Conservation (phyloP, 2,329 filamentous ascomycete genomes). For the Metarhizium humberi region DNA sequence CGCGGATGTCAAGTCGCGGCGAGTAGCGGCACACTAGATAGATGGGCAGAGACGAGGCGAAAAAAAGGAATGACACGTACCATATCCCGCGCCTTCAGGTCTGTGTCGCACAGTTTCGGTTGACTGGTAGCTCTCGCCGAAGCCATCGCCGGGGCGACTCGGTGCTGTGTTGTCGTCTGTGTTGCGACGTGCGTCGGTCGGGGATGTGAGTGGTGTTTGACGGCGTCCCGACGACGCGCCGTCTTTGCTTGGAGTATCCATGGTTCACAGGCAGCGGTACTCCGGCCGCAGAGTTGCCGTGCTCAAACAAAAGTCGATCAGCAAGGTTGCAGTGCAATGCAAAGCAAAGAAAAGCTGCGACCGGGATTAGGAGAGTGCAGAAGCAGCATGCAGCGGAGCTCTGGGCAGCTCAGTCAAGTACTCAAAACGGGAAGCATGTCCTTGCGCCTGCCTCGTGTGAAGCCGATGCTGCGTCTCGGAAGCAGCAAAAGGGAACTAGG, state of each 20-base stretch:
- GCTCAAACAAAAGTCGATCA: not conserved
- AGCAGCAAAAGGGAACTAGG: not conserved
- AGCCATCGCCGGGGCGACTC: constrained; percentile 30
- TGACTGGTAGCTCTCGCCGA: constrained; percentile 48
- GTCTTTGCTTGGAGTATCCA: constrained; percentile 33
- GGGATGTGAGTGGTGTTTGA: constrained; percentile 30
- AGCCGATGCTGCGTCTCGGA: not conserved
- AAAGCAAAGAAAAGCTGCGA: not conserved
- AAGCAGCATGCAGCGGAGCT: not conserved
- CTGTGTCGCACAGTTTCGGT: constrained; percentile 51
- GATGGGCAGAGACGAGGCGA: constrained; percentile 1
- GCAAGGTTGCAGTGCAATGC: not conserved
- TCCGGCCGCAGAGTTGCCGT: constrained; percentile 4
- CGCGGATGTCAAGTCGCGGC: not conserved
- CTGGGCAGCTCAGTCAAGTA: not conserved
- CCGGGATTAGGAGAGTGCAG: not conserved
- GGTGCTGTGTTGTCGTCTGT: constrained; percentile 26
- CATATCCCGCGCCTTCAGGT: constrained; percentile 42
- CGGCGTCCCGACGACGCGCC: constrained; percentile 26
- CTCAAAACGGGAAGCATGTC: not conserved
- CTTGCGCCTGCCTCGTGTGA: not conserved
- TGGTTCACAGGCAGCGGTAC: constrained; percentile 17
- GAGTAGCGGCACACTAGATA: not conserved
- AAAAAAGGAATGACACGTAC: constrained; percentile 25
- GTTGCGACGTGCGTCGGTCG: constrained; percentile 39